phyloP scores from a whole-genome alignment of 768 basidiomycete genomes.

The Suillus bovinus region DNA sequence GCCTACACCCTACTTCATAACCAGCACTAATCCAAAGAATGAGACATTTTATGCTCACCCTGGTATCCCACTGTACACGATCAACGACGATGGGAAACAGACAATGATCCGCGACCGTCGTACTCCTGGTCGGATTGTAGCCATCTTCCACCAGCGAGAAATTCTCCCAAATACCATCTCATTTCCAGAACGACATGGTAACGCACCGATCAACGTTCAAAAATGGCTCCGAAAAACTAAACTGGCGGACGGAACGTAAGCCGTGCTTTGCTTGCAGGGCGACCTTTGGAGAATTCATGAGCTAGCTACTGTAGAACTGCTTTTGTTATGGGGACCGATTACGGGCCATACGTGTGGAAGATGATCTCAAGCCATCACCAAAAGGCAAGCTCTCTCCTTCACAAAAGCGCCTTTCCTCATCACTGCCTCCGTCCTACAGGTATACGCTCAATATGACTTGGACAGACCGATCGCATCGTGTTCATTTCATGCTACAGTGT shows the following conservation, averaged over 20 bases:
- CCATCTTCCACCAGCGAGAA: slow-evolving; percentile 27
- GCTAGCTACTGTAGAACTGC: slow-evolving; percentile 12
- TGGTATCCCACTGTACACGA: slow-evolving; percentile 24
- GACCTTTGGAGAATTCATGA: neutral
- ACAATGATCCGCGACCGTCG: slow-evolving; percentile 19
- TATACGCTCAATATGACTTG: slow-evolving; percentile 26
- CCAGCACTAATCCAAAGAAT: slow-evolving; percentile 19
- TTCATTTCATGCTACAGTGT: slow-evolving; percentile 14
- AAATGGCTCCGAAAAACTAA: slow-evolving; percentile 31
- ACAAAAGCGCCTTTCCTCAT: neutral
- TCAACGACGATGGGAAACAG: slow-evolving; percentile 22
- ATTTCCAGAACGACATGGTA: slow-evolving; percentile 21
- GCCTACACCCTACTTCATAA: slow-evolving; percentile 31
- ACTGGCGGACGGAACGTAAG: slow-evolving; percentile 26
- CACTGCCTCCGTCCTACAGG: slow-evolving; percentile 11
- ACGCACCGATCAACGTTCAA: slow-evolving; percentile 19
- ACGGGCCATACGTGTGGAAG: slow-evolving; percentile 30
- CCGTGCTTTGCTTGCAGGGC: neutral
- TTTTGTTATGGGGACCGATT: slow-evolving; percentile 23
- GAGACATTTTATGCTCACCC: slow-evolving; percentile 21
- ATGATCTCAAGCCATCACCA: slow-evolving; percentile 22
- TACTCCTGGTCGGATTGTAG: slow-evolving; percentile 17
- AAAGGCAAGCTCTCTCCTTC: slow-evolving; percentile 16
- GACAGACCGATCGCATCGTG: slow-evolving; percentile 25
- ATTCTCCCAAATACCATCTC: slow-evolving; percentile 28